Evolutionary conservation across 129 eudicot genomes (phyloP), one percentile per base, ranked within the genome.

Genomic region (Tagetes patula): DNA sequence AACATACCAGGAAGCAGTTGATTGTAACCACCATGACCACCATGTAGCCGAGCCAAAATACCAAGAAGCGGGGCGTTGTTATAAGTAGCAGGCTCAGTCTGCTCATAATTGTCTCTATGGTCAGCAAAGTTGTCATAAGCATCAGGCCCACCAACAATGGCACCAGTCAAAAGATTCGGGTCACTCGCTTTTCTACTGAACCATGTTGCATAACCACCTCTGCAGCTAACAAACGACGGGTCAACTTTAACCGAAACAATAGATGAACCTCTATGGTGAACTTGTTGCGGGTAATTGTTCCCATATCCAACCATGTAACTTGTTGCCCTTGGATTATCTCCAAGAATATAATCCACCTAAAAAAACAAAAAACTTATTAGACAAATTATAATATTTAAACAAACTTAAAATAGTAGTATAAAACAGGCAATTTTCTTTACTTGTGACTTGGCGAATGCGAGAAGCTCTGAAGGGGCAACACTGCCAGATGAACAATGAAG

Each of bases 271-370:
- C 98, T 87, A 67, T 93, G 98, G 85, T 93, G 98, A 68, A 89
- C 95, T 69, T 86, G 92, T 72, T 65, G 69, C 0, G 98, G 98
- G 73, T 76, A 93, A 71, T 87, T 93, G 82, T 70, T 90, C 27
- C 98, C 96, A 40, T 93, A 89, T n/a, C 98, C 98, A 46, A 93
- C 96, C 96, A 93, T 89, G 84, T 93, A 93, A 78, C 98, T 93
- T 45, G 96, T 93, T 32, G 90, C 89, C 76, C 96, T 87, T 40
- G 98, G 98, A 82, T 93, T 93, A 75, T 90, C 95, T 31, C 98
- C 98, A 14, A 93, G 92, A 37, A 93, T 87, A 84, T 93, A 93
- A 73, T 93, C 98, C 63, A 93, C 96, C 97, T 91, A 42, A 50
- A 7, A 48, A 1, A 27, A 33, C 9, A 14, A 32, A 20, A 64